phyloP scores from a whole-genome alignment of 140 eudicot species.

The Anethum foeniculum region DNA sequence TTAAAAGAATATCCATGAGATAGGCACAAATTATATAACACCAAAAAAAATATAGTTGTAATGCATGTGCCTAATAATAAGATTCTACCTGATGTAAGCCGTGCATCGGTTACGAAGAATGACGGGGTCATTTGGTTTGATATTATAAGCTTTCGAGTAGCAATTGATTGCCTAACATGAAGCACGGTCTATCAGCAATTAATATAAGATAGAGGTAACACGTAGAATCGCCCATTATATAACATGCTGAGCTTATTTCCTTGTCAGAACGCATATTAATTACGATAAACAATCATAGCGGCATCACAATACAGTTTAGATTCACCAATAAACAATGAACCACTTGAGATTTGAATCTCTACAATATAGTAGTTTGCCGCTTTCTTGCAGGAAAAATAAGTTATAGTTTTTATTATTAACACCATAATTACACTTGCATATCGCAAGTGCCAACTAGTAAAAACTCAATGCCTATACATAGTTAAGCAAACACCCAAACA shows the following conservation, averaged over 20 bases:
- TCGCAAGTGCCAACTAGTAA: background rate
- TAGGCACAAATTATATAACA: background rate
- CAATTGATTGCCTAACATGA: constrained; percentile 61
- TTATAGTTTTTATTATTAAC: background rate
- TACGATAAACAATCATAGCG: background rate
- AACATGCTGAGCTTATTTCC: background rate
- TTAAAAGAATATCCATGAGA: background rate
- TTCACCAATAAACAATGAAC: background rate
- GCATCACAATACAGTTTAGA: background rate
- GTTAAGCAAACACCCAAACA: background rate
- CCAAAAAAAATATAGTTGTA: background rate
- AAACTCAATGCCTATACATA: background rate
- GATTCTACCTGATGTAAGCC: constrained; percentile 64
- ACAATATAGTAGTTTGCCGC: background rate
- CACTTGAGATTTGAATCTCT: background rate
- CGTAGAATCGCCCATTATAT: background rate
- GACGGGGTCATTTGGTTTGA: constrained; percentile 60
- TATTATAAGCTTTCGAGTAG: constrained; percentile 68
- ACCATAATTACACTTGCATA: background rate
- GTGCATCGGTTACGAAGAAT: constrained; percentile 75
- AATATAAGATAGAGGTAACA: background rate
- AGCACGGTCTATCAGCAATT: background rate
- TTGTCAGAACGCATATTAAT: background rate
- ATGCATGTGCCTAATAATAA: background rate
- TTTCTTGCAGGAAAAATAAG: background rate